Evolutionary conservation across 192 early-diverging fungal genomes (phyloP).

Genomic region (Backusella liffmaniae): DNA sequence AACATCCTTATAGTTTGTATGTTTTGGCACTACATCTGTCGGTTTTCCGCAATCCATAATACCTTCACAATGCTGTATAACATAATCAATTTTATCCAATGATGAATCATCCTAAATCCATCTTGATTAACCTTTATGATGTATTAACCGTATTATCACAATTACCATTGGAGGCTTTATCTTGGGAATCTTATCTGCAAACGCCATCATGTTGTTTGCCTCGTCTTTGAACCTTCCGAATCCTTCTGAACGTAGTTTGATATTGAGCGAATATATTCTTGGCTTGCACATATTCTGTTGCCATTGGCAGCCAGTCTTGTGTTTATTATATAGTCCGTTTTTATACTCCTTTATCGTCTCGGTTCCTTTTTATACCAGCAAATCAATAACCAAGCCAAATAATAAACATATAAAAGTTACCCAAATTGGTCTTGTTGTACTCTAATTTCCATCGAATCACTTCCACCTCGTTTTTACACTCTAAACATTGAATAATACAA

Average conservation of each 20-base stretch:
- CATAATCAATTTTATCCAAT: not conserved
- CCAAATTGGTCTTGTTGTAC: not conserved
- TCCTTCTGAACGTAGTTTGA: constrained; percentile 1
- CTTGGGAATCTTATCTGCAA: not conserved
- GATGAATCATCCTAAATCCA: not conserved
- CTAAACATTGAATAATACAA: not conserved
- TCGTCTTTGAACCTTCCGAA: not conserved
- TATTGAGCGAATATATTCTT: not conserved
- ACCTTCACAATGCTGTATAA: not conserved
- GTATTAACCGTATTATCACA: not conserved
- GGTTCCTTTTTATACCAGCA: not conserved
- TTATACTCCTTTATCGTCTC: not conserved
- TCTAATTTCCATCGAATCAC: not conserved
- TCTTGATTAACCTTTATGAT: no score
- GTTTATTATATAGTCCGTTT: not conserved
- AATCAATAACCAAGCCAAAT: not conserved
- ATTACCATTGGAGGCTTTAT: not conserved
- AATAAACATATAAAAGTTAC: not conserved
- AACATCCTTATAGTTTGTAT: not conserved
- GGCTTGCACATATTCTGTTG: not conserved
- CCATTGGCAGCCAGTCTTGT: not conserved
- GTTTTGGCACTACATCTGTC: not conserved
- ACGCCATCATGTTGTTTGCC: not conserved
- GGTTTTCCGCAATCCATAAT: not conserved
- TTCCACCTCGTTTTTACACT: not conserved